phyloP scores from a whole-genome alignment of 164 flowering plant species.

The Berberis thunbergii region DNA sequence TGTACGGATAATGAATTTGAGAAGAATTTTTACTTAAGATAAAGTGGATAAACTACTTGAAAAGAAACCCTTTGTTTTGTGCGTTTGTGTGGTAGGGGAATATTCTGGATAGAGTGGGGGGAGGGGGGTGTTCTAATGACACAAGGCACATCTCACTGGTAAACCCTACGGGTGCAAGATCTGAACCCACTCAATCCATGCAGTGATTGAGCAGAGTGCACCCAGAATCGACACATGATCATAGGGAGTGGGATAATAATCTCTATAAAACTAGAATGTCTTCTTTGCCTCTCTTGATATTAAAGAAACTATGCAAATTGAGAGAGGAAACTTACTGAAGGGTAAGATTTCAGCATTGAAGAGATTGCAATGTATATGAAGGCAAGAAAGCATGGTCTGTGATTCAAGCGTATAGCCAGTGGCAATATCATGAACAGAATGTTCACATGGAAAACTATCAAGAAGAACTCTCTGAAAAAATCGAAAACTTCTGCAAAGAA shows the following conservation, averaged over 20 bases:
- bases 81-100: too few species aligned
- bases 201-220: too few species aligned
- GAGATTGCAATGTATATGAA: slow-evolving; percentile 71
- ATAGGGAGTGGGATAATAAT: not conserved
- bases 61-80: too few species aligned
- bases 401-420: slow-evolving; percentile 76
- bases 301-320: not conserved
- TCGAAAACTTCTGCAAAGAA: slow-evolving; percentile 98
- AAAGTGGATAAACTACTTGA: too few species aligned
- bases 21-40: too few species aligned
- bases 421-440: slow-evolving; percentile 86
- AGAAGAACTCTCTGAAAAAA: slow-evolving; percentile 76
- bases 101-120: too few species aligned
- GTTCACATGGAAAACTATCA: slow-evolving; percentile 81
- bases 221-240: not conserved
- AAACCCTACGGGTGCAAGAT: too few species aligned
- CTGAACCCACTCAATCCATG: too few species aligned
- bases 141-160: too few species aligned
- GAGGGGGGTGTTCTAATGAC: too few species aligned
- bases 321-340: slow-evolving; percentile 55
- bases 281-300: not conserved
- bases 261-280: not conserved
- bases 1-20: too few species aligned
- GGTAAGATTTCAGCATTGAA: slow-evolving; percentile 93
- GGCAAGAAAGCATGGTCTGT: slow-evolving; percentile 90